Evolutionary conservation across 192 early-diverging fungal species (phyloP).

Genomic region (Coemansia asiatica): DNA sequence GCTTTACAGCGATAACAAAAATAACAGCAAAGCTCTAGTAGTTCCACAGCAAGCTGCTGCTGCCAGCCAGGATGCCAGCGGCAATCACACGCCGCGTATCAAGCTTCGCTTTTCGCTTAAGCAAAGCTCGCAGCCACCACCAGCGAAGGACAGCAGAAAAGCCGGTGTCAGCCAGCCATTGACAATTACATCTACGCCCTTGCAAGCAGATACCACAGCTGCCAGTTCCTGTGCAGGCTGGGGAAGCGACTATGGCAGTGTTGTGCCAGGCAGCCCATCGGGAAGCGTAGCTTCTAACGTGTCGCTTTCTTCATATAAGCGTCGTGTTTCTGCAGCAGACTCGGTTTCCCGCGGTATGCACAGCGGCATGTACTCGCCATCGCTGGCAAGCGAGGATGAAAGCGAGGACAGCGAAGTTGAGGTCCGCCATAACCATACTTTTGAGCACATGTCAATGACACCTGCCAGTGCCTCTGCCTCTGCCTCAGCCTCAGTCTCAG

Average conservation of each 20-base stretch:
- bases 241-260: slow-evolving; percentile 11
- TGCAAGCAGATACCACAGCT: slow-evolving; percentile 1
- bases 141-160: neutral
- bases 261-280: slow-evolving; percentile 16
- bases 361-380: slow-evolving; percentile 22
- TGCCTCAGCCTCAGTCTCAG: neutral
- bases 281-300: slow-evolving; percentile 18
- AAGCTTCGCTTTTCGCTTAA: slow-evolving; percentile 46
- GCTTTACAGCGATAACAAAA: too few species aligned
- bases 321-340: neutral
- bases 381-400: slow-evolving; percentile 24
- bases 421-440: slow-evolving; percentile 9
- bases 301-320: neutral
- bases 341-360: neutral
- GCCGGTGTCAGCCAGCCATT: neutral
- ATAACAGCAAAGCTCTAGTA: neutral
- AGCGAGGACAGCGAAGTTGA: slow-evolving; percentile 40
- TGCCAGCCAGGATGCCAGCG: neutral
- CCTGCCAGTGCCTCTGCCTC: slow-evolving; percentile 5
- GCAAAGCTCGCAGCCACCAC: neutral
- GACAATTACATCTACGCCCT: neutral
- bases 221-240: slow-evolving; percentile 5
- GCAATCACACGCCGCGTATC: slow-evolving; percentile 31
- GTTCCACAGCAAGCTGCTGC: neutral
- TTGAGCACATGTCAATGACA: slow-evolving; percentile 17